These are phyloP conservation scores for Cerioporus squamosus DNA, from an alignment of 1,284 basidiomycete species.

Conservation along the genomic window DNA sequence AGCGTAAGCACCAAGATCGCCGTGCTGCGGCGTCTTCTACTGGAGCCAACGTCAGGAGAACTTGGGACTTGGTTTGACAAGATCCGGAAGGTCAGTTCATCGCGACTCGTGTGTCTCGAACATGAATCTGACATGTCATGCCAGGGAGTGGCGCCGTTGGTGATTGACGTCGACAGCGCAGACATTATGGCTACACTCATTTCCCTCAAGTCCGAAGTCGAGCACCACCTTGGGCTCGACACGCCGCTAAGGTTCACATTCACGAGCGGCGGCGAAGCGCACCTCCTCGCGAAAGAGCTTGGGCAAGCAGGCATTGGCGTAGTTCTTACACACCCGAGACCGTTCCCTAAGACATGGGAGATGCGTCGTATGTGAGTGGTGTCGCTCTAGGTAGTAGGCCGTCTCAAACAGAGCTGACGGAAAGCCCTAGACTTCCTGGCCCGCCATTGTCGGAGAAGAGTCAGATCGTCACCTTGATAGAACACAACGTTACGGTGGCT, in stretches of 20 bases:
- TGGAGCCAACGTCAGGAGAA: conserved; percentile 48
- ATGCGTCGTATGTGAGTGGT: conserved; percentile 47
- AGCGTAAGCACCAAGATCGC: conserved; percentile 70
- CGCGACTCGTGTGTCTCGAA: not conserved
- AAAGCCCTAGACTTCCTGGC: conserved; percentile 54
- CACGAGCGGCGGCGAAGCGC: conserved; percentile 74
- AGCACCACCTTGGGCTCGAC: conserved; percentile 45
- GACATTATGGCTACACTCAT: conserved; percentile 83
- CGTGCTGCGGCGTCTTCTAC: conserved; percentile 64
- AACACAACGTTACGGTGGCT: conserved; percentile 75
- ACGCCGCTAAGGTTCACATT: conserved; percentile 57
- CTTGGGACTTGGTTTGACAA: conserved; percentile 58
- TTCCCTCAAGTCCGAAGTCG: conserved; percentile 75
- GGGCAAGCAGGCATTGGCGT: conserved; percentile 75
- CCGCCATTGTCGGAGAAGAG: conserved; percentile 74
- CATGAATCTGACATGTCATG: not conserved
- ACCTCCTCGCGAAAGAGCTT: conserved; percentile 77
- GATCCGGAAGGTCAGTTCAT: conserved; percentile 51
- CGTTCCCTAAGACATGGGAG: conserved; percentile 67
- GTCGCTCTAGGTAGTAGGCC: not conserved
- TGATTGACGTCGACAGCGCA: conserved; percentile 61
- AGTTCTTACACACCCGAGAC: conserved; percentile 62
- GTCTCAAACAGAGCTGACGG: not conserved
- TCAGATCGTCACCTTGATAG: conserved; percentile 60
- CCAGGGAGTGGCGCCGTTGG: conserved; percentile 55